Percentiles rank a stretch among this genome's conserved stretches.
These are phyloP conservation scores for Tuber microsphaerosporum DNA, from an alignment of 495 filamentous ascomycete genomes.

Conservation along the genomic window DNA sequence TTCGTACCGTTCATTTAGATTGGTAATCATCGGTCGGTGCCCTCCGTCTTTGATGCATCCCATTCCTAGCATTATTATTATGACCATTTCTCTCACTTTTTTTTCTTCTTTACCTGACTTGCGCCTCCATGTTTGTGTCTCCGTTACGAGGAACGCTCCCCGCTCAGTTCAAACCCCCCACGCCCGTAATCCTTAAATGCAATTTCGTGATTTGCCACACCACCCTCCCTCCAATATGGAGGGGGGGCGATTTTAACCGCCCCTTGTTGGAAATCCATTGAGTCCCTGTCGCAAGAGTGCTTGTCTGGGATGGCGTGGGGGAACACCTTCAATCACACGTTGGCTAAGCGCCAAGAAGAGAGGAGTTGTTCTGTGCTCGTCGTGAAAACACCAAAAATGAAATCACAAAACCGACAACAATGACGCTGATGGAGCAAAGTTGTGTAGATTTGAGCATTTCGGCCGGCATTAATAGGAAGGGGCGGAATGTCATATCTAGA, in stretches of 20 bases:
- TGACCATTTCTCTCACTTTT: conserved; percentile 14
- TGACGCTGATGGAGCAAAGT: conserved; percentile 27
- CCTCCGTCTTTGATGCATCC: conserved; percentile 25
- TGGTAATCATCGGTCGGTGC: conserved; percentile 14
- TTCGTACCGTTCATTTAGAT: conserved; percentile 7
- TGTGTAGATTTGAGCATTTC: neutral
- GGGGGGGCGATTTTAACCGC: conserved; percentile 33
- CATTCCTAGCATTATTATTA: conserved; percentile 21
- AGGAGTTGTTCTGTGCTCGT: conserved; percentile 20
- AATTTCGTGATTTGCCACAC: conserved; percentile 37
- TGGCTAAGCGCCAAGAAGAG: conserved; percentile 17
- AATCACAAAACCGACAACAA: conserved; percentile 36
- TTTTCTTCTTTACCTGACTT: neutral
- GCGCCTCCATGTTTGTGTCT: conserved; percentile 24
- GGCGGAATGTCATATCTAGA: neutral
- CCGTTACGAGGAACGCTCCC: conserved; percentile 17
- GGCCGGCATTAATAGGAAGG: neutral
- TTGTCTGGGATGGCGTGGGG: conserved; percentile 34
- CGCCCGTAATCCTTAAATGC: conserved; percentile 28
- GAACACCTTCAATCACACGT: conserved; percentile 29
- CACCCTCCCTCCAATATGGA: conserved; percentile 22
- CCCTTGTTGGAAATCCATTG: conserved; percentile 38
- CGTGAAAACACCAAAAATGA: conserved; percentile 35
- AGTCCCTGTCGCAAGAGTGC: conserved; percentile 21
- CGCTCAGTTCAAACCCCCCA: conserved; percentile 25